These are phyloP conservation scores for Blepharisma japonicum DNA, from an alignment of 73 alveolate genomes.

Conservation along the genomic window DNA sequence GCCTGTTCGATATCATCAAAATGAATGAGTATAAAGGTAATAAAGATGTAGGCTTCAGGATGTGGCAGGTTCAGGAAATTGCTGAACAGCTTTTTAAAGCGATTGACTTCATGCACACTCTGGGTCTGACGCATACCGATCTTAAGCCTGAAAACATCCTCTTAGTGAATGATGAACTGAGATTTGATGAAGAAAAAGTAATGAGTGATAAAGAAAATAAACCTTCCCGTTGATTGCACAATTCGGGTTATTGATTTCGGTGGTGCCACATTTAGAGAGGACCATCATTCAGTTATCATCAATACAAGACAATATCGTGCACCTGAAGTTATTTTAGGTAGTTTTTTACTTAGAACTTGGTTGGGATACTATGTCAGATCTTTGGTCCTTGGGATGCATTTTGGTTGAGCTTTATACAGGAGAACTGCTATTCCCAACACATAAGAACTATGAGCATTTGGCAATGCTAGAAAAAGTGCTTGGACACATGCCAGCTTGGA, in stretches of 20 bases:
- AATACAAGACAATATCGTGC: constrained; percentile 96
- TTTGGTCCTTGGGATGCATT: constrained; percentile 97
- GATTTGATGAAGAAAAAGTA: constrained; percentile 25
- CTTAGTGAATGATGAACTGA: constrained; percentile 51
- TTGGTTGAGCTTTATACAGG: constrained; percentile 94
- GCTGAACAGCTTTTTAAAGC: constrained; percentile 79
- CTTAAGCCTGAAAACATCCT: constrained; percentile 95
- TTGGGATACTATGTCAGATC: constrained; percentile 86
- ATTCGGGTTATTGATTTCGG: constrained; percentile 90
- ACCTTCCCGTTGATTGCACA: neutral
- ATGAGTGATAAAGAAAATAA: neutral
- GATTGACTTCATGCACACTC: constrained; percentile 62
- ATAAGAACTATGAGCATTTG: constrained; percentile 88
- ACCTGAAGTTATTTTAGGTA: constrained; percentile 93
- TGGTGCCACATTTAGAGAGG: constrained; percentile 79
- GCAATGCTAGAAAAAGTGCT: constrained; percentile 86
- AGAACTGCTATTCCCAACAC: constrained; percentile 89
- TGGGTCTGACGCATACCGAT: constrained; percentile 92
- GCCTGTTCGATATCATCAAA: constrained; percentile 84
- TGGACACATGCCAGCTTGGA: constrained; percentile 92
- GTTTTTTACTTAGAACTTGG: constrained; percentile 50
- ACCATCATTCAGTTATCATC: constrained; percentile 78
- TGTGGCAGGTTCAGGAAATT: constrained; percentile 65
- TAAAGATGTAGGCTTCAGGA: constrained; percentile 73
- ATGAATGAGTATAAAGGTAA: constrained; percentile 81